Percentiles rank a stretch among this genome's conserved stretches.
Evolutionary conservation across 164 flowering plant genomes (phyloP).

Genomic region (Kalanchoe fedtschenkoi): DNA sequence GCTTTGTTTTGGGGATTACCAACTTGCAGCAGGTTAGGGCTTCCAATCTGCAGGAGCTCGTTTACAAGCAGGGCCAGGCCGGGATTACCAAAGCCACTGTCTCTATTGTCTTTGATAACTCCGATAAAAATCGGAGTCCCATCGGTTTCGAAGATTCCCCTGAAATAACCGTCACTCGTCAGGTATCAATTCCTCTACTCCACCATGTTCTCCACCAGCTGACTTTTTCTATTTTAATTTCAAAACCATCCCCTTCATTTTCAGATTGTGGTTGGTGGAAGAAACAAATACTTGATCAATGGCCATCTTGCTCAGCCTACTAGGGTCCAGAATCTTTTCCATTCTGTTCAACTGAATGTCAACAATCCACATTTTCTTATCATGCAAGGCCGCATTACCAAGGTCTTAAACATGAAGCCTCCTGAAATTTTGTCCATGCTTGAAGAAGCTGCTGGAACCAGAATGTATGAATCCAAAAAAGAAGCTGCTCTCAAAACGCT

Average conservation of each 20-base stretch:
- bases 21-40: slow-evolving; percentile 97
- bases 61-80: slow-evolving; percentile 99
- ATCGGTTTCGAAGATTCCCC: slow-evolving; percentile 81
- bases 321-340: slow-evolving; percentile 96
- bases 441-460: slow-evolving; percentile 99
- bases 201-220: no score
- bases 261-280: slow-evolving; percentile 98
- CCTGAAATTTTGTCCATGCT: slow-evolving; percentile 96
- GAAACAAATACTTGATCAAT: slow-evolving; percentile 93
- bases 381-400: slow-evolving; percentile 99
- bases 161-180: slow-evolving; percentile 95
- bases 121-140: slow-evolving; percentile 72
- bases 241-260: no score
- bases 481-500: slow-evolving; percentile 92
- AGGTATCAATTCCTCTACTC: slow-evolving; percentile 32
- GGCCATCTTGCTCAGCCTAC: slow-evolving; percentile 98
- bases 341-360: slow-evolving; percentile 97
- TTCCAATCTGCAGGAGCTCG: slow-evolving; percentile 94
- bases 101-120: slow-evolving; percentile 84
- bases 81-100: slow-evolving; percentile 98
- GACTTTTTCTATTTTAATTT: no score
- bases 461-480: slow-evolving; percentile 98
- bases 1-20: slow-evolving; percentile 92
- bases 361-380: slow-evolving; percentile 98
- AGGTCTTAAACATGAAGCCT: slow-evolving; percentile 98